Base-by-base conservation (phyloP, 345 rosid genomes). In the Draba incana region DNA sequence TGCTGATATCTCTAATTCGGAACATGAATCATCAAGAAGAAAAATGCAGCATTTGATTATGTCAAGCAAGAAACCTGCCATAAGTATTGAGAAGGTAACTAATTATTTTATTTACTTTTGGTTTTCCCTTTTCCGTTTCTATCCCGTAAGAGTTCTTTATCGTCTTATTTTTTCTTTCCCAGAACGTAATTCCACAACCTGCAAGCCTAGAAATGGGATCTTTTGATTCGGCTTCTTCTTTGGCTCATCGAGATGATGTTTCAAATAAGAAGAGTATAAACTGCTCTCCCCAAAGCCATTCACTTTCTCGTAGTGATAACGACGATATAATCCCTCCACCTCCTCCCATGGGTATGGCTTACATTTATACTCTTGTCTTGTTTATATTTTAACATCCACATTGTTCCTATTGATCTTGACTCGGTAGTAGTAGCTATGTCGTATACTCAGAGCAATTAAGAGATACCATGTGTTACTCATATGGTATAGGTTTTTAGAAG, bases 51-150 rank as follows among this genome's bases (percentile, higher is more conserved):
- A 76, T 51, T 41, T 69, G 41, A 55, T 72, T 31, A 66, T 66
- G 77, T 66, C 78, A 38, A 79, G 68, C 75, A 78, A 44, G 83
- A 88, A 79, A 67, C 57, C 28, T 61, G 62, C 76, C 79, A 23
- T 73, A 62, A 64, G 80, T 65, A 71, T 74, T 66, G 81, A 83
- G 68, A 84, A 82, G 97, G 99, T 89, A 68, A 76, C 35, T 47
- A 64, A 64, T 28, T 59, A 28, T 63, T 14, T 28, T 59, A 28
- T 63, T 14, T 38, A 35, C 44, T 27, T 20, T 23, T 47, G 35
- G 69, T 9, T 74, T 69, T 46, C 4, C 13, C 55, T 43, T 46
- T 64, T 33, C 24, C 66, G 46, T 30, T 43, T 50, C 52, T 10
- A 33, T 1, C 31, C 28, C n/a, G 44, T 12, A 3, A 41, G 42